Evolutionary conservation across 164 flowering plant species (phyloP), one percentile per base, ranked within the genome.

Genomic region (Berberis thunbergii): DNA sequence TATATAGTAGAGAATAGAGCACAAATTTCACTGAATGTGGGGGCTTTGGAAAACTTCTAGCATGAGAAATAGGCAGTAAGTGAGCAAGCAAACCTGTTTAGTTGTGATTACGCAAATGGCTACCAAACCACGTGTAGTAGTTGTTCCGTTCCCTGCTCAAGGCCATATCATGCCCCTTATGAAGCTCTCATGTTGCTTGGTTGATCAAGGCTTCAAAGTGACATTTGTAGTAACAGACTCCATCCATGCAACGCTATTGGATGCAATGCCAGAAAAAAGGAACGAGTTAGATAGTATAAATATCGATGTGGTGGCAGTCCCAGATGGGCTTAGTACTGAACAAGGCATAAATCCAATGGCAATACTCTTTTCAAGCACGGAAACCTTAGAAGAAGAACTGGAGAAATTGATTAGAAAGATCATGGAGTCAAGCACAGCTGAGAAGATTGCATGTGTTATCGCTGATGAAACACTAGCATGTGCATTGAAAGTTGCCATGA

Each of bases 91-190:
- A 10, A 44, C 38, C 39, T 1, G 4, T 11, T 10, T 7, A 43
- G 11, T 26, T 11, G 1, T 10, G 48, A 43, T 12, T 13, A 44
- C 7, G 41, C 43, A 4, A 3, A 59, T 59, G 40, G 49, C 26
- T 12, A 11, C n/a, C 38, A 7, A 44, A 5, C 62, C 62, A 8
- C 62, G 43, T 44, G 62, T 59, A 3, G 26, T 59, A n/a, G 62
- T 43, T 13, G 44, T 59, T 13, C 62, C 62, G 7, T 59, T 41
- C 49, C 62, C 62, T 0, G 62, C 62, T 3, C 77, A 74, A 67
- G 71, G 74, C 40, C 76, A 74, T 60, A 72, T 74, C 45, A 58
- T 60, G 56, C 76, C 80, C 9, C 65, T 77, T 44, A 69, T 77
- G 74, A 70, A 67, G 48, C 49, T 74, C 10, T 69, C 73, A 4